Evolutionary conservation across 768 basidiomycete species (phyloP).

Genomic region (Tylopilus subfusipes): DNA sequence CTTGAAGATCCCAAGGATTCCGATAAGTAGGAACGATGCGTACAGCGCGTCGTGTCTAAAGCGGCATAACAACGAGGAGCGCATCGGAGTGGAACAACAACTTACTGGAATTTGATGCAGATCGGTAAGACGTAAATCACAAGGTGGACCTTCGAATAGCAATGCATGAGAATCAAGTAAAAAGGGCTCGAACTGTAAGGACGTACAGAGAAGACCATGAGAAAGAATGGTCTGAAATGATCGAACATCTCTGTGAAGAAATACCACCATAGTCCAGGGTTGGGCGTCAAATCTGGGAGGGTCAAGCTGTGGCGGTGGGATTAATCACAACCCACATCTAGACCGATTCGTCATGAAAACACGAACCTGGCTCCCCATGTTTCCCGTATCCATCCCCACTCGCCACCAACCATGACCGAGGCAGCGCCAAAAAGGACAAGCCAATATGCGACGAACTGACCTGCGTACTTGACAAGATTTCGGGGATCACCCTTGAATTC

Average conservation of each 20-base stretch:
- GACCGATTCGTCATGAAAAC: background rate
- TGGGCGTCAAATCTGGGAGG: constrained; percentile 89
- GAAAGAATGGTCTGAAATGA: no score
- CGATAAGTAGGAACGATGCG: constrained; percentile 70
- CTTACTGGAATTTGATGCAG: constrained; percentile 84
- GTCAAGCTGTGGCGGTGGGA: constrained; percentile 57
- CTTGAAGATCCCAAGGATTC: constrained; percentile 84
- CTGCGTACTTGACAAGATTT: constrained; percentile 32
- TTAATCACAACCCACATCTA: no score
- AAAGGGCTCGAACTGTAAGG: background rate
- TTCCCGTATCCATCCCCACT: constrained; percentile 64
- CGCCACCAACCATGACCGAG: constrained; percentile 56
- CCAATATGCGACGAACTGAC: constrained; percentile 52
- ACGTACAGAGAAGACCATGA: constrained; percentile 85
- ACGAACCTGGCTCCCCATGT: constrained; percentile 83
- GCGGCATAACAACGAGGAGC: background rate
- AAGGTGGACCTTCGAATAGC: constrained; percentile 60
- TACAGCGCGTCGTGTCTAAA: constrained; percentile 80
- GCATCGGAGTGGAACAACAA: background rate
- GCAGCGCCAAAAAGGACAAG: constrained; percentile 40
- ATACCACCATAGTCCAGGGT: constrained; percentile 97
- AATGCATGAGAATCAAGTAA: background rate
- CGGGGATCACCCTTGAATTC: no score
- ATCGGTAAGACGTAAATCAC: constrained; percentile 79
- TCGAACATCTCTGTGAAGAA: constrained; percentile 99